Evolutionary conservation across 257 asterid genomes (phyloP).

Genomic region (Mitragyna speciosa): DNA sequence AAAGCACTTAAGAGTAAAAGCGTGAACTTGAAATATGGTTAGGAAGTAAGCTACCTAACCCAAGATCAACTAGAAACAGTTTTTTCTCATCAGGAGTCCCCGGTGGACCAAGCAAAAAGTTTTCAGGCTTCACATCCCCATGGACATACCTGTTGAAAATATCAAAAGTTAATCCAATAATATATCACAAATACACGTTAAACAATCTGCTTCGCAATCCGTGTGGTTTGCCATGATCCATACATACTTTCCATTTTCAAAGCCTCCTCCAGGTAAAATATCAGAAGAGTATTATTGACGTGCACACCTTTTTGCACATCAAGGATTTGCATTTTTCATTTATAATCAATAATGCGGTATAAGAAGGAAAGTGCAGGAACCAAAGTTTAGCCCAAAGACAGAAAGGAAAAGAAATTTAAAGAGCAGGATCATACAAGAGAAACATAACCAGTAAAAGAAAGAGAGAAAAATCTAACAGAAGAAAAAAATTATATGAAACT

Average conservation of each 20-base stretch:
- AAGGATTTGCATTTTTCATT: background rate
- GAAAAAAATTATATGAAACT: slow-evolving; percentile 14
- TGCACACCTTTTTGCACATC: background rate
- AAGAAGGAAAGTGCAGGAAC: background rate
- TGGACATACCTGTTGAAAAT: slow-evolving; percentile 67
- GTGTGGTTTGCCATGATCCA: background rate
- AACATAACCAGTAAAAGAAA: background rate
- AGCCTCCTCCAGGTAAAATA: background rate
- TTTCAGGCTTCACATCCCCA: slow-evolving; percentile 95
- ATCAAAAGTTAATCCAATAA: background rate
- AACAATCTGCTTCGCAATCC: background rate
- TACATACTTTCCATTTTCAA: background rate
- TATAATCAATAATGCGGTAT: background rate
- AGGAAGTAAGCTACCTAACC: slow-evolving; percentile 49
- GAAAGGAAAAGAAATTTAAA: background rate
- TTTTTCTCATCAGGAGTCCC: slow-evolving; percentile 77
- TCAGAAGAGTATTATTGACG: background rate
- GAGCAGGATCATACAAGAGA: background rate
- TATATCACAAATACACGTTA: background rate
- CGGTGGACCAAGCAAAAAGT: slow-evolving; percentile 82
- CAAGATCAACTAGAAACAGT: slow-evolving; percentile 86
- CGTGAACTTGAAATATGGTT: background rate
- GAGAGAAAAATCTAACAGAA: background rate
- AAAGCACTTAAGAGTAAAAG: background rate
- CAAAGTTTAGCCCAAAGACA: background rate